Evolutionary conservation across 2,329 filamentous ascomycete genomes (phyloP).

Genomic region (Sporothrix dimorphospora): DNA sequence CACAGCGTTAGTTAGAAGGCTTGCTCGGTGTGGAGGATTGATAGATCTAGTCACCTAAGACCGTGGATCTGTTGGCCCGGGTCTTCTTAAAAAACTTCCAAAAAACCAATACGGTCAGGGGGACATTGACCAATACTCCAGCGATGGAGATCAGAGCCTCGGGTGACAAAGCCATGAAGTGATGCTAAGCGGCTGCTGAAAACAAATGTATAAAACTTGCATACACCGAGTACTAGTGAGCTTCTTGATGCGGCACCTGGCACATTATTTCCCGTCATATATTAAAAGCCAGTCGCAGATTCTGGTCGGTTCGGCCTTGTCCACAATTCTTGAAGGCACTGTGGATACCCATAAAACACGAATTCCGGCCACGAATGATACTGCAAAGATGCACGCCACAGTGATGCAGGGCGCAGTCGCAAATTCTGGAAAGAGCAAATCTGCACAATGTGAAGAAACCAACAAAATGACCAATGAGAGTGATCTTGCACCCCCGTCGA

Average conservation of each 20-base stretch:
- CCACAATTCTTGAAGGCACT: background rate
- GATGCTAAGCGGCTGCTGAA: background rate
- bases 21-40: background rate
- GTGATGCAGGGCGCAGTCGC: background rate
- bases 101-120: background rate
- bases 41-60: background rate
- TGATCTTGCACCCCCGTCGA: background rate
- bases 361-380: background rate
- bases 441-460: background rate
- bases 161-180: background rate
- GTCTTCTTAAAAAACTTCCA: constrained; percentile 1
- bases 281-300: background rate
- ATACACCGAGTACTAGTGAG: background rate
- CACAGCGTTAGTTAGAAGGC: background rate
- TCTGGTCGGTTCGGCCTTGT: background rate
- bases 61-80: background rate
- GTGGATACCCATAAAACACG: background rate
- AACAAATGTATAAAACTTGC: background rate
- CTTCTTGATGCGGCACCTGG: no score
- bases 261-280: background rate
- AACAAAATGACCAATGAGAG: background rate
- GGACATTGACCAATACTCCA: background rate
- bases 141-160: constrained; percentile 16
- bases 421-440: background rate
- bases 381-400: background rate